Base-by-base conservation (phyloP, 2,329 filamentous ascomycete species). In the Curvularia sp. region DNA sequence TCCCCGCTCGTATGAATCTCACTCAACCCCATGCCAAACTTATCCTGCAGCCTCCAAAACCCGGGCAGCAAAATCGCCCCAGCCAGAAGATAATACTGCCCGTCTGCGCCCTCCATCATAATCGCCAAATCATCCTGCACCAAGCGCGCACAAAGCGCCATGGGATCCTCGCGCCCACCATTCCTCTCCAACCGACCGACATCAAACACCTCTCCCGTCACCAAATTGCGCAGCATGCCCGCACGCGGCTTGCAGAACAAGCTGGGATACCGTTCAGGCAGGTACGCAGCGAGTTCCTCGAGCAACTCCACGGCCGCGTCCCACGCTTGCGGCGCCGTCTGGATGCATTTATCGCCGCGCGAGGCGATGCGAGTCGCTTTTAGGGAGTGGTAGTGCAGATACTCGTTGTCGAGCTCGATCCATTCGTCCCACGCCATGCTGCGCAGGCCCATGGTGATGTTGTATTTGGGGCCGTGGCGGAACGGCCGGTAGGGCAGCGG, bases 391-490 rank as follows among this genome's bases (percentile, higher is more conserved):
- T 83, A 96, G 52, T 84, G 85, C 1, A 87, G 83, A 73, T 86
- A 96, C 46, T 93, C 84, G 70, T 90, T 93, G 77, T 96, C 92
- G 25, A 96, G 84, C 77, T 96, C 90, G 69, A 94, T 92, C 91
- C 91, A 93, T 55, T 92, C 87, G 52, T 89, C 84, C 77, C 86
- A 87, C 30, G 86, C 81, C 79, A 91, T 84, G 8, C 81, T 84
- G n/a, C 90, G 84, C 2, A 94, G 81, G 0, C 91, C 90, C 88
- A 93, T 90, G 1, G 88, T 93, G 57, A 91, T 83, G 69, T 90
- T 84, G 74, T 93, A 92, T 60, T 87, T 89, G 7, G 90, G 90
- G 0, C 91, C 90, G 73, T 92, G 86, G 66, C 89, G 86, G 75
- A 94, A 94, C 0, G 91, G 89, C 5, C 91, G 85, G 77, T 94